Evolutionary conservation across 2,329 filamentous ascomycete genomes (phyloP).

Genomic region (Xylaria sp.): DNA sequence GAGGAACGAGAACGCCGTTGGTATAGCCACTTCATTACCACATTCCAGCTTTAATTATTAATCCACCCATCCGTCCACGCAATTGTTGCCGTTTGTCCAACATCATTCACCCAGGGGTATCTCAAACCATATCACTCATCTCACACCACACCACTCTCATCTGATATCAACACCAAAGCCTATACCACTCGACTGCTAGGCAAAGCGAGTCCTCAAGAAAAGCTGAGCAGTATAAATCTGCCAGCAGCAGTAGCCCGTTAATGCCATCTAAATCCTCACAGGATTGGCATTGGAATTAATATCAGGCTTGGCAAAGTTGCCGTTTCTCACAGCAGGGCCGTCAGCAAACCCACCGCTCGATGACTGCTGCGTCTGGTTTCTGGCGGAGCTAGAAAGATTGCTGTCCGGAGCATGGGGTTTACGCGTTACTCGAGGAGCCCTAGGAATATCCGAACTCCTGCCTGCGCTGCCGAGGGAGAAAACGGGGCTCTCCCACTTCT

Average conservation of each 20-base stretch:
- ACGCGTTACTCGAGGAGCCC: slow-evolving; percentile 45
- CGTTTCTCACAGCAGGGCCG: slow-evolving; percentile 10
- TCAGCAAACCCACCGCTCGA: slow-evolving; percentile 5
- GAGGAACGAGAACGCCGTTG: not conserved
- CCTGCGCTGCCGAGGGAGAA: slow-evolving; percentile 79
- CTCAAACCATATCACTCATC: not conserved
- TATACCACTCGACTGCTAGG: not conserved
- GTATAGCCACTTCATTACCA: not conserved
- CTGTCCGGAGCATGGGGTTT: slow-evolving; percentile 37
- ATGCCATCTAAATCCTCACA: not conserved
- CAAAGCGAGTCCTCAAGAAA: not conserved
- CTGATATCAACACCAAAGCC: not conserved
- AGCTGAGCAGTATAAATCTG: not conserved
- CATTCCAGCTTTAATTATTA: not conserved
- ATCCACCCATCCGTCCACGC: not conserved
- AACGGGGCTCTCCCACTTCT: slow-evolving; percentile 90
- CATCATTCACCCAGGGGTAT: slow-evolving; percentile 2
- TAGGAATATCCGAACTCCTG: slow-evolving; percentile 66
- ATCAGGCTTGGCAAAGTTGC: slow-evolving; percentile 7
- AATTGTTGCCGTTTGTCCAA: not conserved
- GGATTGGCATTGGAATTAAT: not conserved
- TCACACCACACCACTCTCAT: not conserved
- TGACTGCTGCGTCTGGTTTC: not conserved
- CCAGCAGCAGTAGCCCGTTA: not conserved
- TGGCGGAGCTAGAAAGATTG: not conserved